phyloP scores from a whole-genome alignment of 2,329 filamentous ascomycete species.

The Neocucurbitaria cava region DNA sequence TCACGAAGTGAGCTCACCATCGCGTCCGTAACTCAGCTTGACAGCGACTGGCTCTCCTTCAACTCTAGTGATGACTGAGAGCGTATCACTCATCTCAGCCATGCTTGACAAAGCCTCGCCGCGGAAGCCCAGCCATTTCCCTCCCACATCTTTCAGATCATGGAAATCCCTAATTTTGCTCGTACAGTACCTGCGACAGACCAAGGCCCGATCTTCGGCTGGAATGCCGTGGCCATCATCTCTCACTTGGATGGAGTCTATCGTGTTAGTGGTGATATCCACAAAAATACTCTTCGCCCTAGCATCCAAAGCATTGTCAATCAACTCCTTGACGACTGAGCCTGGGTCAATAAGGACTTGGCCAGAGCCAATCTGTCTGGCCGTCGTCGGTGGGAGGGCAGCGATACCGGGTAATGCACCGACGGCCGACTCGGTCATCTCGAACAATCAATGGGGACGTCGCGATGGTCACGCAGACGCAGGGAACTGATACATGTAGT shows the following conservation, averaged over 20 bases:
- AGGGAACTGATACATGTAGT: neutral
- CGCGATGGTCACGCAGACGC: neutral
- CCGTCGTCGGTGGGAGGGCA: slow-evolving; percentile 51
- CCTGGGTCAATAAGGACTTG: slow-evolving; percentile 66
- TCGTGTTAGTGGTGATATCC: slow-evolving; percentile 67
- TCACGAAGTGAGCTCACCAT: slow-evolving; percentile 57
- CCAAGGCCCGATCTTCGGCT: slow-evolving; percentile 64
- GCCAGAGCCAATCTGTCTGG: slow-evolving; percentile 66
- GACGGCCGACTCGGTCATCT: slow-evolving; percentile 19
- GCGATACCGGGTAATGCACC: slow-evolving; percentile 41
- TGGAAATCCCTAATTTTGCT: slow-evolving; percentile 74
- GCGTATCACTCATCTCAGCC: slow-evolving; percentile 62
- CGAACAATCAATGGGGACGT: neutral
- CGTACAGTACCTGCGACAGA: slow-evolving; percentile 73
- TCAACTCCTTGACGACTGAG: slow-evolving; percentile 74
- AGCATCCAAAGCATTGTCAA: slow-evolving; percentile 80
- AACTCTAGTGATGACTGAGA: slow-evolving; percentile 70
- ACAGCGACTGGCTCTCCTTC: slow-evolving; percentile 66
- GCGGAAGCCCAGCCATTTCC: slow-evolving; percentile 74
- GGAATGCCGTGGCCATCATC: slow-evolving; percentile 74
- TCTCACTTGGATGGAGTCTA: slow-evolving; percentile 71
- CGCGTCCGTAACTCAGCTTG: slow-evolving; percentile 57
- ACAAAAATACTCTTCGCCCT: slow-evolving; percentile 71
- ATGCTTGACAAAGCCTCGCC: slow-evolving; percentile 75
- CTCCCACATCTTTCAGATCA: slow-evolving; percentile 65